Evolutionary conservation across 345 rosid genomes (phyloP).

Genomic region (Mallotus nudiflorus): DNA sequence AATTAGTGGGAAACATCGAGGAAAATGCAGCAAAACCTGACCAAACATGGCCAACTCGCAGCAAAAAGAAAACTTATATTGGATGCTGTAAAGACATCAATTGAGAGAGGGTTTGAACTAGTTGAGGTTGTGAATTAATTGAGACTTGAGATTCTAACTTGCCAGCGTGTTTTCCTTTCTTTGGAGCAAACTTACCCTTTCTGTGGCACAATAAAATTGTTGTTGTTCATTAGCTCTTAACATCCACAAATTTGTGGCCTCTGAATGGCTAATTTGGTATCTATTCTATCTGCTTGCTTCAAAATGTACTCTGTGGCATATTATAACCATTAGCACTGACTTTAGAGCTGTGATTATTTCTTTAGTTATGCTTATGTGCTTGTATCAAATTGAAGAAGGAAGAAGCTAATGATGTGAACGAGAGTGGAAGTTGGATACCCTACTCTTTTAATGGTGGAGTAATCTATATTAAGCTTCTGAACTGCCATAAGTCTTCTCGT

Average conservation of each 20-base stretch:
- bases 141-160: background rate
- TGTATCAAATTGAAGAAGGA: background rate
- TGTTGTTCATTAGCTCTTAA: background rate
- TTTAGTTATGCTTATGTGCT: background rate
- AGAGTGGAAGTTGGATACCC: no score
- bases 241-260: background rate
- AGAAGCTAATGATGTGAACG: no score
- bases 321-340: background rate
- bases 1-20: conserved; percentile 53
- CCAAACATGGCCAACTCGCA: conserved; percentile 55
- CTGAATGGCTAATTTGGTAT: background rate
- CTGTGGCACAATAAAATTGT: background rate
- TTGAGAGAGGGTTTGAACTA: conserved; percentile 49
- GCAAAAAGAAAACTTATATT: conserved; percentile 73
- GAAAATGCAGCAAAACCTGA: conserved; percentile 59
- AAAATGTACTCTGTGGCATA: no score
- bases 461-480: no score
- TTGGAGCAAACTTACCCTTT: background rate
- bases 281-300: no score
- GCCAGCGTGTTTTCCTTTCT: background rate
- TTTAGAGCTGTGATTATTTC: background rate
- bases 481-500: no score
- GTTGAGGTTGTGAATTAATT: conserved; percentile 35
- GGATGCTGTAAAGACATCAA: conserved; percentile 67
- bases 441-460: no score